Percentiles rank a stretch among this genome's conserved stretches.
Conservation (phyloP, 345 rosid species). For the Syzygium jambos region DNA sequence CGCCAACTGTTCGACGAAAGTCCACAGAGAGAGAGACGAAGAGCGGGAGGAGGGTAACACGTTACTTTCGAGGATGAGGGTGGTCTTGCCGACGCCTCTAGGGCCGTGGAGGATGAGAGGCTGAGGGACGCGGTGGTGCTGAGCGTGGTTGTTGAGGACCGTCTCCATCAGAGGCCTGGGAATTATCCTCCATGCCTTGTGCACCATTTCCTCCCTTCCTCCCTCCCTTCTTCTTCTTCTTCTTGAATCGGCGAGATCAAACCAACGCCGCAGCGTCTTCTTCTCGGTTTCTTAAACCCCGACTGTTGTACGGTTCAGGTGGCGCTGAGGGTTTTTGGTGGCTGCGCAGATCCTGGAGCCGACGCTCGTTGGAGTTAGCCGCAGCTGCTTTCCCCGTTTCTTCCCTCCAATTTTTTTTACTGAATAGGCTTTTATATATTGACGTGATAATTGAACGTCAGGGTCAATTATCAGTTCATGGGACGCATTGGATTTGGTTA, state of each 20-base stretch:
- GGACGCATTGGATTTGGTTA: background rate
- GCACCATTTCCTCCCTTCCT: constrained; percentile 35
- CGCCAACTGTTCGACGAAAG: constrained; percentile 1
- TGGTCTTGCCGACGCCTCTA: constrained; percentile 97
- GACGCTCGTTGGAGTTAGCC: background rate
- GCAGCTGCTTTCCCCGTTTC: background rate
- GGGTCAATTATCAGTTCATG: background rate
- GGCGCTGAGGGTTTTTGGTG: background rate
- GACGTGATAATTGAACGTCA: background rate
- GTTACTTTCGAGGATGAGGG: constrained; percentile 77
- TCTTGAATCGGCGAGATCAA: background rate
- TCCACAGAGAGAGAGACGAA: background rate
- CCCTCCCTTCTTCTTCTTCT: background rate
- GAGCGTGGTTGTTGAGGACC: constrained; percentile 82
- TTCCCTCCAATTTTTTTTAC: background rate
- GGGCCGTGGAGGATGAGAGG: constrained; percentile 96
- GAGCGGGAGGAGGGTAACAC: background rate
- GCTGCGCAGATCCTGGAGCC: background rate
- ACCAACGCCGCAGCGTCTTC: background rate
- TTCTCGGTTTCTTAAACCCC: background rate
- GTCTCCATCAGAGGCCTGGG: constrained; percentile 83
- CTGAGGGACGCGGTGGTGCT: constrained; percentile 92
- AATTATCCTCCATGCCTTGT: constrained; percentile 78
- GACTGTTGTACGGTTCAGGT: background rate
- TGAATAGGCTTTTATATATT: background rate